Evolutionary conservation across 768 basidiomycete genomes (phyloP), one percentile per base, ranked within the genome.

Genomic region (Chiua virens): DNA sequence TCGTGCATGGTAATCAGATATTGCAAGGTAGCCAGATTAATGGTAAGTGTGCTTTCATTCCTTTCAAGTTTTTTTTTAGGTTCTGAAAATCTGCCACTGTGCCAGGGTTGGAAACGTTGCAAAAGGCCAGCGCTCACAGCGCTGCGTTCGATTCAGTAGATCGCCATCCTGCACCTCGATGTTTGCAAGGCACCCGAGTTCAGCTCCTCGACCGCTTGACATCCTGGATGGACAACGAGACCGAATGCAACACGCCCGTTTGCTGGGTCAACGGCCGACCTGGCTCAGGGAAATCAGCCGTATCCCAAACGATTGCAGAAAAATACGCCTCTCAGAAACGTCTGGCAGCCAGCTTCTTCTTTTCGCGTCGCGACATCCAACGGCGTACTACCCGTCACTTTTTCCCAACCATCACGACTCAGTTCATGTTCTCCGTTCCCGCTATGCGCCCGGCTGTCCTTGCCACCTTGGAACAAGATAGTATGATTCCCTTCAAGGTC

Each of bases 271-370:
- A 60, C 30, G 59, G 59, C 15, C 37, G 45, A 1, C 55, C 59
- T 15, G 59, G 59, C 8, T 60, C 55, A 7, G 59, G 59, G 14
- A 60, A 60, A 17, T 60, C 59, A 8, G 54, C 54, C 1, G 51
- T 72, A 18, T 59, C 59, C 8, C 68, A 69, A 38, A 65, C 65
- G 0, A 54, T 69, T 2, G 63, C 65, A 2, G 54, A 68, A 45
- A 52, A 49, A 13, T 52, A 49, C 25, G 36, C 44, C 42, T 20
- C 21, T 35, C 23, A 54, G 49, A 21, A 46, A 39, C 62, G 60
- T 17, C 59, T 70, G 8, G 64, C 64, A 17, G 68, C 67, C 3
- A 65, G 61, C 34, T 71, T 68, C 53, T 72, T 72, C 52, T 71
- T 71, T 53, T 69, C 61, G 2, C 53, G 62, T 4, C 51, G 56